Conservation (phyloP, 2,329 filamentous ascomycete species). For the Septoria linicola region DNA sequence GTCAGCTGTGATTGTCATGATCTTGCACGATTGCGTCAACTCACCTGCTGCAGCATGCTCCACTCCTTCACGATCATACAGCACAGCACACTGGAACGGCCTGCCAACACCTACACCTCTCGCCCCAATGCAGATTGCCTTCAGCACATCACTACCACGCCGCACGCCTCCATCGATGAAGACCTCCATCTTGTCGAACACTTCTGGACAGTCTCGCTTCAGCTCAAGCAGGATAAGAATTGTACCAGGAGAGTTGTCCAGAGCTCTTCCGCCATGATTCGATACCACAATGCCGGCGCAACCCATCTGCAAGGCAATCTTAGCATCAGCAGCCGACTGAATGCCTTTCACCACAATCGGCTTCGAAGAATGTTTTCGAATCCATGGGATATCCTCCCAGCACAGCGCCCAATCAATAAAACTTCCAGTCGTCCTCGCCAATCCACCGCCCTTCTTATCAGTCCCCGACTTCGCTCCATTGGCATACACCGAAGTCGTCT, state of each 20-base stretch:
- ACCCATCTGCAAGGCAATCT: slow-evolving; percentile 44
- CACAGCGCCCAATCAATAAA: slow-evolving; percentile 59
- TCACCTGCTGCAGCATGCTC: slow-evolving; percentile 56
- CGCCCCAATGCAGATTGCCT: slow-evolving; percentile 64
- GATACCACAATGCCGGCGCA: slow-evolving; percentile 51
- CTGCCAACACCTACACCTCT: slow-evolving; percentile 62
- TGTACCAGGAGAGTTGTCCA: slow-evolving; percentile 52
- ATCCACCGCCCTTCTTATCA: slow-evolving; percentile 55
- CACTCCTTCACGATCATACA: slow-evolving; percentile 57
- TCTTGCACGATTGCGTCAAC: slow-evolving; percentile 29
- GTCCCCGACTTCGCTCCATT: slow-evolving; percentile 54
- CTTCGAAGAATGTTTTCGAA: slow-evolving; percentile 48
- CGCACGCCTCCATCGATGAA: slow-evolving; percentile 64
- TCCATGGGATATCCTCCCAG: slow-evolving; percentile 49
- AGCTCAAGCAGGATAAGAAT: slow-evolving; percentile 63
- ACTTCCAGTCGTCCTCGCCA: slow-evolving; percentile 55
- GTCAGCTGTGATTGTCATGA: slow-evolving; percentile 10
- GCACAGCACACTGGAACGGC: slow-evolving; percentile 59
- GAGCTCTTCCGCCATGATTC: slow-evolving; percentile 54
- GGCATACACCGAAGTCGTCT: slow-evolving; percentile 61
- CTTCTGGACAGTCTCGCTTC: slow-evolving; percentile 58
- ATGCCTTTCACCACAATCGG: slow-evolving; percentile 49
- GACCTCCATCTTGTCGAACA: slow-evolving; percentile 62
- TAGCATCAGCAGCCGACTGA: slow-evolving; percentile 44
- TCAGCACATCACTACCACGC: slow-evolving; percentile 65